Base-by-base conservation (phyloP, 495 filamentous ascomycete genomes). In the Hypoxylon subgilvum region DNA sequence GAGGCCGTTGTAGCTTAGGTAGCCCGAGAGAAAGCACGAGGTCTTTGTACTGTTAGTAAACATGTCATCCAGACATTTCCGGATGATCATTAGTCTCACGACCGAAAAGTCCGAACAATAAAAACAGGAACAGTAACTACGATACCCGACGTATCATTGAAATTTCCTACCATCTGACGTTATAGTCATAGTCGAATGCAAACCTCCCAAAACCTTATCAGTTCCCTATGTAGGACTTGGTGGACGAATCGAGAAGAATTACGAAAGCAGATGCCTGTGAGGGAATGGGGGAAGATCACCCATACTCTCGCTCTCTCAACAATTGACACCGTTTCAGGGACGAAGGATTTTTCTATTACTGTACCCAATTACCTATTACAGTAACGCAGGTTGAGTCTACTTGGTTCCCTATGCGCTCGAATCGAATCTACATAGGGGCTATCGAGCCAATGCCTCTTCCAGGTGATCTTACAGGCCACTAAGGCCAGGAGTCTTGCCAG, bases 91-190 rank as follows among this genome's bases (percentile, higher is more conserved):
- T 32, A 44, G 8, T 32, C 42, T 28, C 30, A 46, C 9, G 25
- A 48, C 21, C 18, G 31, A 49, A 63, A 63, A 57, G 60, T 63
- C 60, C 60, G 60, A 49, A 49, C n/a, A 19, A 46, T n/a, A 47
- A 57, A 30, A 27, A 27, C n/a, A 27, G 3, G 23, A 27, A 4
- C 23, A 8, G 23, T 27, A 8, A n/a, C n/a, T n/a, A n/a, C n/a
- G n/a, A n/a, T n/a, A n/a, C 27, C 27, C 27, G 27, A 30, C 5
- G 27, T 5, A 30, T 30, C 5, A 30, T 30, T 5, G 27, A 30
- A 30, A 30, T 5, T 5, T 30, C 27, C 31, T 27, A 3, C 3
- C 8, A 3, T 58, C 43, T 64, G 49, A 54, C 39, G 44, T 49
- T 58, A 48, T 48, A 28, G 28, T 32, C 41, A 47, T 17, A 28